Evolutionary conservation across 2,329 filamentous ascomycete genomes (phyloP).

Genomic region (Cyphellophora europaea): DNA sequence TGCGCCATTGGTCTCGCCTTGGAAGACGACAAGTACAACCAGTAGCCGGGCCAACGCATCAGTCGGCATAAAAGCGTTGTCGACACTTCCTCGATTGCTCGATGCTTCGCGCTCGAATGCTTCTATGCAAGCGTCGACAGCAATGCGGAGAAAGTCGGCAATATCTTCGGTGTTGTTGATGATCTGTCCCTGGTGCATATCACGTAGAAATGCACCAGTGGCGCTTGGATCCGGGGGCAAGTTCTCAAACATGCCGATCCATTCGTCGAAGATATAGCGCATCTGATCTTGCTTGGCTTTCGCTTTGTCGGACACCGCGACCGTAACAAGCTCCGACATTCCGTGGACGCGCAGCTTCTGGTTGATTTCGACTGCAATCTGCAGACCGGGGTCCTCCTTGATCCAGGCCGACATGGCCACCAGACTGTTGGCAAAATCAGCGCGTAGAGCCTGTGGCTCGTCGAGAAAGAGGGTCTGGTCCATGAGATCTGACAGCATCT

Average conservation of each 20-base stretch:
- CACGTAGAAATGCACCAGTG: constrained; percentile 67
- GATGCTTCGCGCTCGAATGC: constrained; percentile 66
- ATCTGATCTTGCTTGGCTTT: constrained; percentile 67
- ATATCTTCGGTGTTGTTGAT: constrained; percentile 69
- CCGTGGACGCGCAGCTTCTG: constrained; percentile 49
- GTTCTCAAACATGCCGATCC: constrained; percentile 74
- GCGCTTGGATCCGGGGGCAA: constrained; percentile 66
- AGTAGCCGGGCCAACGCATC: constrained; percentile 81
- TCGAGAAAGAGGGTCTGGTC: constrained; percentile 72
- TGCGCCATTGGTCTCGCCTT: constrained; percentile 51
- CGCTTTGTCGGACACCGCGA: constrained; percentile 47
- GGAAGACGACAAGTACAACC: constrained; percentile 63
- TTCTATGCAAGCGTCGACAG: constrained; percentile 69
- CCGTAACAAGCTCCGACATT: constrained; percentile 45
- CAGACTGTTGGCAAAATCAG: constrained; percentile 77
- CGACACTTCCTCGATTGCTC: constrained; percentile 49
- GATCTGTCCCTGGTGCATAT: constrained; percentile 66
- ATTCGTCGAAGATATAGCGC: constrained; percentile 94
- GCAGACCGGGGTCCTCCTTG: constrained; percentile 57
- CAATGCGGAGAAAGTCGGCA: constrained; percentile 67
- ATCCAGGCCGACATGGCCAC: constrained; percentile 77
- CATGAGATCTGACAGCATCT: constrained; percentile 71
- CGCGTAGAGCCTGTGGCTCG: constrained; percentile 66
- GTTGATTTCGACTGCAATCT: constrained; percentile 62
- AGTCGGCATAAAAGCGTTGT: constrained; percentile 53